phyloP scores from a whole-genome alignment of 352 stramenopile genomes.

The Globisporangium splendens region DNA sequence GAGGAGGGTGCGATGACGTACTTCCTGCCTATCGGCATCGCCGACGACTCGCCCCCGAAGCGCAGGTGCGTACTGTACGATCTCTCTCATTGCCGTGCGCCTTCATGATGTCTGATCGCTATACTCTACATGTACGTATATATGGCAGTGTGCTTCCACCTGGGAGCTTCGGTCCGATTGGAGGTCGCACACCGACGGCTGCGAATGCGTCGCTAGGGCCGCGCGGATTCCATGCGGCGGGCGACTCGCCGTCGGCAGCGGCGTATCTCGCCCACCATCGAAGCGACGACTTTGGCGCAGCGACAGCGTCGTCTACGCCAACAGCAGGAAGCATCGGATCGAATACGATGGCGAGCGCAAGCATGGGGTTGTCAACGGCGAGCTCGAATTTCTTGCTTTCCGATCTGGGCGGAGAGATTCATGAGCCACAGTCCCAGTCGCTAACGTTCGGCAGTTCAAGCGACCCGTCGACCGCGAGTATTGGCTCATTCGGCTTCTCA shows the following conservation, averaged over 20 bases:
- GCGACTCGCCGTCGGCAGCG: not conserved
- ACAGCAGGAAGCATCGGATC: conserved; percentile 1
- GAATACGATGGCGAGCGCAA: conserved; percentile 8
- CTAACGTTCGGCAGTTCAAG: conserved; percentile 16
- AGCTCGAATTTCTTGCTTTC: conserved; percentile 38
- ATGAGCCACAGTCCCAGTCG: conserved; percentile 21
- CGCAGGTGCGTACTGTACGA: conserved; percentile 31
- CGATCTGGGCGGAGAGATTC: conserved; percentile 56
- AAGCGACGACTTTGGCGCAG: not conserved
- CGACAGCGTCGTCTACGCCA: not conserved
- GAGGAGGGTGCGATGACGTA: conserved; percentile 70
- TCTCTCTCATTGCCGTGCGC: not conserved
- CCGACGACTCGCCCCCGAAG: conserved; percentile 77
- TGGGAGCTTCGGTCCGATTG: conserved; percentile 47
- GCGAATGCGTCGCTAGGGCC: not conserved
- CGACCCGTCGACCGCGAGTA: conserved; percentile 9
- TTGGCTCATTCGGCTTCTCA: conserved; percentile 31
- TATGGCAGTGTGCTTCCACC: conserved; percentile 4
- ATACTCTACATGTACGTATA: not conserved
- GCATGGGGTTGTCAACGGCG: not conserved
- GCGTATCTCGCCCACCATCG: not conserved
- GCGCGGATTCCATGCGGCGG: conserved; percentile 6
- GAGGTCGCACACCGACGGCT: conserved; percentile 21
- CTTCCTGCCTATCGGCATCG: conserved; percentile 83
- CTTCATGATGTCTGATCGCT: not conserved